Percentiles rank a stretch among this genome's conserved stretches.
These are phyloP conservation scores for Arabidopsis lyrata DNA, from an alignment of 441 rosid genomes.

Conservation along the genomic window DNA sequence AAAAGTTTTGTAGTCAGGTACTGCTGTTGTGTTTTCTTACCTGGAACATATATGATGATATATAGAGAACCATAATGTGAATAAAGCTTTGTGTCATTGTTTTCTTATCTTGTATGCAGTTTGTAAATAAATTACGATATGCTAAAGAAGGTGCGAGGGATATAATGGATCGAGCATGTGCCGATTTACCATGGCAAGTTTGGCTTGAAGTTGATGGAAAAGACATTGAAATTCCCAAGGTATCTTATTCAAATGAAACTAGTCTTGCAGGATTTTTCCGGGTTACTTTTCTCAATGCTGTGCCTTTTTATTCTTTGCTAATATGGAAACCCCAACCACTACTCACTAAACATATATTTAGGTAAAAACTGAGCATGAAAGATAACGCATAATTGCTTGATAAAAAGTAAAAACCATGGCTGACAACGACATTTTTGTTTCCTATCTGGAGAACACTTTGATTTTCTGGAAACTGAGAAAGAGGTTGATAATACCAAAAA, in stretches of 20 bases:
- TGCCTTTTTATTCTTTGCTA: constrained; percentile 30
- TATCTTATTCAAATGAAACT: constrained; percentile 29
- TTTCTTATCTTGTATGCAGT: constrained; percentile 52
- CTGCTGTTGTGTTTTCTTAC: constrained; percentile 8
- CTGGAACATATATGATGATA: constrained; percentile 10
- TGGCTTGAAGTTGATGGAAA: constrained; percentile 83
- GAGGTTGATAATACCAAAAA: constrained; percentile 5
- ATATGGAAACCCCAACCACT: neutral
- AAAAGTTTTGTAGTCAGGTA: constrained; percentile 77
- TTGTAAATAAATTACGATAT: constrained; percentile 75
- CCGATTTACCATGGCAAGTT: constrained; percentile 78
- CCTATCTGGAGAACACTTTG: neutral
- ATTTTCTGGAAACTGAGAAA: neutral
- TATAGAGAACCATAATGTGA: constrained; percentile 2
- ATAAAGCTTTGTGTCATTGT: neutral
- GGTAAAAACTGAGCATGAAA: neutral
- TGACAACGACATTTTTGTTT: too few relatives aligned
- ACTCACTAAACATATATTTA: constrained; percentile 4
- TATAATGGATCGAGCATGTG: constrained; percentile 81
- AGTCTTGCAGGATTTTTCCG: constrained; percentile 11
- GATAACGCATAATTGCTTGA: neutral
- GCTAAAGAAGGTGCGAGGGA: constrained; percentile 84
- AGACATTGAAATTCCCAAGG: constrained; percentile 73
- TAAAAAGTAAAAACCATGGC: too few relatives aligned
- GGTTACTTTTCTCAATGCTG: constrained; percentile 7